Evolutionary conservation across 441 rosid genomes (phyloP).

Genomic region (Gossypium davidsonii): DNA sequence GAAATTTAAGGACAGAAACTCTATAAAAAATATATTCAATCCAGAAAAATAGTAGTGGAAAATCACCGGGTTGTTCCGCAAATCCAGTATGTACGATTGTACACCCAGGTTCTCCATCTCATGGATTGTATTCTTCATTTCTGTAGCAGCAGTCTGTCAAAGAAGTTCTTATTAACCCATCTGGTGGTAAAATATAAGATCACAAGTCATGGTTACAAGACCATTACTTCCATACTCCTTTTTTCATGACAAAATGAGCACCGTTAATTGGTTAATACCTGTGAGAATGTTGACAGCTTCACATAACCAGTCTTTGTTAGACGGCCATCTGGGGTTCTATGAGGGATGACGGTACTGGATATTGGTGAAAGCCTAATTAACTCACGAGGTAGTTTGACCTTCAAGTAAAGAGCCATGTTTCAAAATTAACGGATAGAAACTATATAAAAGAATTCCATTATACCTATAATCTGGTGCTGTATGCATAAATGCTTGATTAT

Average conservation of each 20-base stretch:
- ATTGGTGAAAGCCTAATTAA: slow-evolving; percentile 71
- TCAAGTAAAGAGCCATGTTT: slow-evolving; percentile 18
- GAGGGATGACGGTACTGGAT: slow-evolving; percentile 74
- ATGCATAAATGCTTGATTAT: not conserved
- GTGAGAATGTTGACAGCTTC: slow-evolving; percentile 67
- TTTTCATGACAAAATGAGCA: not conserved
- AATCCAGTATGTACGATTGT: slow-evolving; percentile 69
- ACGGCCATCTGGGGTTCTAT: slow-evolving; percentile 58
- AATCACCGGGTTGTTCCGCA: slow-evolving; percentile 78
- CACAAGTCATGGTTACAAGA: not conserved
- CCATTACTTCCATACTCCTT: not conserved
- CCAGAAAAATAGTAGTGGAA: not conserved
- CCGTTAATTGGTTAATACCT: slow-evolving; percentile 33
- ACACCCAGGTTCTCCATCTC: slow-evolving; percentile 78
- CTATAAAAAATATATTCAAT: not conserved
- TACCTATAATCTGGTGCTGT: not conserved
- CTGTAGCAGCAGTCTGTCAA: slow-evolving; percentile 72
- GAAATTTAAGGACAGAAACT: not conserved
- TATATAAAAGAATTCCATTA: not conserved
- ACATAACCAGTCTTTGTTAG: slow-evolving; percentile 74
- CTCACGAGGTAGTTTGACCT: slow-evolving; percentile 74
- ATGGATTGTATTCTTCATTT: slow-evolving; percentile 56
- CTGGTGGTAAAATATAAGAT: not conserved
- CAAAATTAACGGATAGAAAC: slow-evolving; percentile 8
- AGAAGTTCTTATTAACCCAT: not conserved